Evolutionary conservation across 371 early-diverging fungal species (phyloP).

Genomic region (Hamiltosporidium tvaerminnensis): DNA sequence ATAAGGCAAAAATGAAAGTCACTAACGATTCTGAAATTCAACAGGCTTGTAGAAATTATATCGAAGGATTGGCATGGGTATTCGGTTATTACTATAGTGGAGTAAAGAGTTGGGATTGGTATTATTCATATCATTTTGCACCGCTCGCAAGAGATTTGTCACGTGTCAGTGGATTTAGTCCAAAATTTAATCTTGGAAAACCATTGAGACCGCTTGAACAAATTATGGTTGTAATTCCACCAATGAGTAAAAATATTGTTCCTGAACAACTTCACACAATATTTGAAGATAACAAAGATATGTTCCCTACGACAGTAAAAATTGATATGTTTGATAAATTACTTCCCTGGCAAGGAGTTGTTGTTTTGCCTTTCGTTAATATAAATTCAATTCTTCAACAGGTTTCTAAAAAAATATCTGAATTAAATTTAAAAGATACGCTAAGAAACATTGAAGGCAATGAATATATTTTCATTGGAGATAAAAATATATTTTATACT

Average conservation of each 20-base stretch:
- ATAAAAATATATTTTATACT: too few species aligned
- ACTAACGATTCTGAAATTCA: slow-evolving; percentile 25
- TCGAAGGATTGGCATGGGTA: slow-evolving; percentile 92
- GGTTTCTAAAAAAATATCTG: background rate
- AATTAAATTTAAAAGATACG: too few species aligned
- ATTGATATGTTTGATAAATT: slow-evolving; percentile 91
- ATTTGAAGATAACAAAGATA: slow-evolving; percentile 69
- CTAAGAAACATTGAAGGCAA: too few species aligned
- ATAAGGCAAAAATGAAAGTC: slow-evolving; percentile 37
- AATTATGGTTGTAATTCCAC: slow-evolving; percentile 87
- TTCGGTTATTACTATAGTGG: slow-evolving; percentile 86
- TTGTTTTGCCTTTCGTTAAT: slow-evolving; percentile 48
- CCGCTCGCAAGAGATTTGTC: slow-evolving; percentile 78
- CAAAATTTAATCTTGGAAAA: slow-evolving; percentile 54
- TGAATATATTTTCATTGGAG: too few species aligned
- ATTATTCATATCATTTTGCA: slow-evolving; percentile 87
- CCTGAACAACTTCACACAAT: slow-evolving; percentile 62
- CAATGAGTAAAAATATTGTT: slow-evolving; percentile 63
- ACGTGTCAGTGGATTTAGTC: slow-evolving; percentile 56
- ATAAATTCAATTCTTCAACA: slow-evolving; percentile 15
- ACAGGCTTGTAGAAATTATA: slow-evolving; percentile 62
- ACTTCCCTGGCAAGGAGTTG: slow-evolving; percentile 73
- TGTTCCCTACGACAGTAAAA: slow-evolving; percentile 73
- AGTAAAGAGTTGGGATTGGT: slow-evolving; percentile 88
- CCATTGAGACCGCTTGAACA: slow-evolving; percentile 87